These are phyloP conservation scores for Amaranthus palmeri DNA, from an alignment of 148 eudicot species.

Conservation along the genomic window DNA sequence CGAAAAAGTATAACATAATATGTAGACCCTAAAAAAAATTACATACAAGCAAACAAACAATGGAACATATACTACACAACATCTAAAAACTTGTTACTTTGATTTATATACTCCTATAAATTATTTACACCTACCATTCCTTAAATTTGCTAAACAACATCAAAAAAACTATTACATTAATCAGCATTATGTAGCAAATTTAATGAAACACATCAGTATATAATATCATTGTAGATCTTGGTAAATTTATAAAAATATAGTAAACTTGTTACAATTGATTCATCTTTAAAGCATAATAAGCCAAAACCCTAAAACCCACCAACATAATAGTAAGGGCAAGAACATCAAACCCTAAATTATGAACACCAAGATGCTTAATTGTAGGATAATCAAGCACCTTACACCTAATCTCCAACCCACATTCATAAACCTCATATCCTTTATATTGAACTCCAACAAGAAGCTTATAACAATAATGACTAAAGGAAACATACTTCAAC, in stretches of 20 bases:
- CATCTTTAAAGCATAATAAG: slow-evolving; percentile 64
- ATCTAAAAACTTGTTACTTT: too few relatives aligned
- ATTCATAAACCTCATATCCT: slow-evolving; percentile 46
- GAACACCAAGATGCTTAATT: slow-evolving; percentile 49
- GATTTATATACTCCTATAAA: too few relatives aligned
- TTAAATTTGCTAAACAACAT: too few relatives aligned
- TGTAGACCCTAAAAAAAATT: too few relatives aligned
- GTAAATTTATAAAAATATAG: not conserved
- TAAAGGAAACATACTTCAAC: slow-evolving; percentile 65
- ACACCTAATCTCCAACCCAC: slow-evolving; percentile 46
- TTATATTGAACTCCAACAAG: slow-evolving; percentile 69
- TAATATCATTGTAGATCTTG: not conserved
- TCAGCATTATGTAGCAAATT: not conserved
- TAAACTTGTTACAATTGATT: slow-evolving; percentile 16
- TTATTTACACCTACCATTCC: too few relatives aligned
- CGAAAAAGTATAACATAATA: too few relatives aligned
- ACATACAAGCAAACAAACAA: too few relatives aligned
- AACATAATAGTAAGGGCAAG: slow-evolving; percentile 62
- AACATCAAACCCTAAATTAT: slow-evolving; percentile 50
- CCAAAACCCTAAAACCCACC: slow-evolving; percentile 66
- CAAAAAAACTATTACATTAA: too few relatives aligned
- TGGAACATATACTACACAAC: too few relatives aligned
- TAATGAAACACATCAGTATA: not conserved
- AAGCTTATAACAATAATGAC: slow-evolving; percentile 80
- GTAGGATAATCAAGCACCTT: slow-evolving; percentile 60